phyloP scores from a whole-genome alignment of 2,329 filamentous ascomycete genomes.

The Eutypa lata region DNA sequence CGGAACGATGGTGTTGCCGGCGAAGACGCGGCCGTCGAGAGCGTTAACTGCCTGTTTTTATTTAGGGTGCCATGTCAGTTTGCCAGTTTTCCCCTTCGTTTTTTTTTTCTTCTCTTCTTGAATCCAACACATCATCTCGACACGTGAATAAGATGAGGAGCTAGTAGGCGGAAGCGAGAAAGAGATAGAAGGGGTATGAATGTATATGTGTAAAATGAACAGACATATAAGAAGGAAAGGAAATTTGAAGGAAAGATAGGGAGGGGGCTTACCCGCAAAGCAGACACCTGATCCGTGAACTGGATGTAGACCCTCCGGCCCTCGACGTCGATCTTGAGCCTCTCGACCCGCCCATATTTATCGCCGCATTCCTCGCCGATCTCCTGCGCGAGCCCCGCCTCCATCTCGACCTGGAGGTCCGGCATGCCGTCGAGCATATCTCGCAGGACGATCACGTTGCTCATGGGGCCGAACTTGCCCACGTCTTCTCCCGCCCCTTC shows the following conservation, averaged over 20 bases:
- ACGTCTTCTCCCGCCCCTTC: conserved; percentile 27
- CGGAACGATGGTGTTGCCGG: conserved; percentile 79
- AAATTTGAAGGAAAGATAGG: not conserved
- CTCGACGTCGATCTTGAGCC: conserved; percentile 69
- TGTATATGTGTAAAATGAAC: too few relatives aligned
- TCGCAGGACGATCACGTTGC: conserved; percentile 75
- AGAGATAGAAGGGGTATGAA: too few relatives aligned
- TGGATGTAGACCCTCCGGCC: conserved; percentile 80
- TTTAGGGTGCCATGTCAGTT: not conserved
- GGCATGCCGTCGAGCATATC: conserved; percentile 84
- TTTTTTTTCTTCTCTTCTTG: too few relatives aligned
- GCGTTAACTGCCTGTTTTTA: conserved; percentile 78
- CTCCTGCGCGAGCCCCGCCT: conserved; percentile 77
- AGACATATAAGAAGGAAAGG: not conserved
- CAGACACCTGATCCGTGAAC: conserved; percentile 82
- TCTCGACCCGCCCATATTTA: conserved; percentile 83
- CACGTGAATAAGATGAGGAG: too few relatives aligned
- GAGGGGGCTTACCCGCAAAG: conserved; percentile 64
- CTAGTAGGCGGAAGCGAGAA: too few relatives aligned
- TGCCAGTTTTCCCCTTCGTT: too few relatives aligned
- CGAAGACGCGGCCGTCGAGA: conserved; percentile 82
- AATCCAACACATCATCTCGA: too few relatives aligned
- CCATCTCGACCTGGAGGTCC: conserved; percentile 74
- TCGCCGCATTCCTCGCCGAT: conserved; percentile 91
- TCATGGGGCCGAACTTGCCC: conserved; percentile 68